Evolutionary conservation across 441 rosid species (phyloP).

Genomic region (Syzygium syzygioides): DNA sequence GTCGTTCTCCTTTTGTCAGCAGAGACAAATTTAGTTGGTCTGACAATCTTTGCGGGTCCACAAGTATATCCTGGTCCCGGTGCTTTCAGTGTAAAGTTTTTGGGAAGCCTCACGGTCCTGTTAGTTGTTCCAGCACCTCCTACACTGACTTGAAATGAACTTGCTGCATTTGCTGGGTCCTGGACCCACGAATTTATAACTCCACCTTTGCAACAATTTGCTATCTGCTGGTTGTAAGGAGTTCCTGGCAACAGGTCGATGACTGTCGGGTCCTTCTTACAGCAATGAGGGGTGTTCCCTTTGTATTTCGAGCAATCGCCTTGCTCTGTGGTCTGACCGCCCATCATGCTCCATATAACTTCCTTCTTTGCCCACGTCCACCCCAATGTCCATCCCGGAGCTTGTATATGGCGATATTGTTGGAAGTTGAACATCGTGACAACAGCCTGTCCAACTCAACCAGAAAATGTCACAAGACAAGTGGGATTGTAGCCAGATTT

Average conservation of each 20-base stretch:
- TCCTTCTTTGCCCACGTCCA: constrained; percentile 17
- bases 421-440: constrained; percentile 15
- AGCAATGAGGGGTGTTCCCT: constrained; percentile 11
- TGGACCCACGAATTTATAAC: constrained; percentile 8
- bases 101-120: constrained; percentile 55
- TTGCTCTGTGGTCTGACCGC: constrained; percentile 9
- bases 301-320: constrained; percentile 10
- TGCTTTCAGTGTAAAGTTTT: constrained; percentile 56
- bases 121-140: constrained; percentile 67
- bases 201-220: constrained; percentile 14
- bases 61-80: constrained; percentile 80
- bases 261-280: constrained; percentile 8
- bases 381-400: constrained; percentile 11
- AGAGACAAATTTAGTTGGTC: constrained; percentile 37
- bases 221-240: constrained; percentile 13
- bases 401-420: constrained; percentile 13
- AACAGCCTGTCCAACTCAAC: constrained; percentile 3
- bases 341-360: constrained; percentile 13
- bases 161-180: constrained; percentile 37
- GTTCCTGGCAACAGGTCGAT: constrained; percentile 10
- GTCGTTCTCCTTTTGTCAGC: constrained; percentile 53
- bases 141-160: constrained; percentile 66
- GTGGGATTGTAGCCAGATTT: not conserved
- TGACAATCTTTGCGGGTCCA: constrained; percentile 61
- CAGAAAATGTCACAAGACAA: not conserved